Evolutionary conservation across 1,284 basidiomycete genomes (phyloP), one percentile per base, ranked within the genome.

Genomic region (Pterula multifida): DNA sequence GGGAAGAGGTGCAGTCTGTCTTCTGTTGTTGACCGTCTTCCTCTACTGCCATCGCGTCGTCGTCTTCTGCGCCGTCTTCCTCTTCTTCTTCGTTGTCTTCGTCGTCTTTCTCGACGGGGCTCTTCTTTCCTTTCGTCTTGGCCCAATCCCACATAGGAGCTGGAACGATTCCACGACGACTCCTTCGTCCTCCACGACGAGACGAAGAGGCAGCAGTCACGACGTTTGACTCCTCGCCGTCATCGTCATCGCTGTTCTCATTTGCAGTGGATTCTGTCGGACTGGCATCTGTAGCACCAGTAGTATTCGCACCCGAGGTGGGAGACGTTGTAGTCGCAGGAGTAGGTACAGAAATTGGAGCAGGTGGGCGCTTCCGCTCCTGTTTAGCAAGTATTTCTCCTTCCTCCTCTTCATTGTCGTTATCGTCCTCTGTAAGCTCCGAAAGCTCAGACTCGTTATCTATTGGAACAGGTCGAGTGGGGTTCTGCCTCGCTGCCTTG

Each of bases 71-170:
- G 28, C 28, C 56, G 36, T 57, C 56, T 51, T 60, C 57, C 45
- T 61, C 61, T 25, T 58, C 60, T 6, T 53, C 55, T 6, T 52
- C 61, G 13, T 63, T 57, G 4, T 57, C 39, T 15, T 65, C 64
- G 26, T 79, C 77, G 47, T 79, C 74, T 55, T 78, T 72, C 51
- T 75, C 69, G 42, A 65, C 64, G 53, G 61, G 65, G 36, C 65
- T 68, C 47, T 64, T 57, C 52, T 58, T 54, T 48, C 60, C 65
- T 64, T 76, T 78, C 48, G 64, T 61, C 50, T 75, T 77, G 24
- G 78, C 83, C 84, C 84, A 87, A 26, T 73, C 82, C 84, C 82
- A 87, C 81, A 85, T 86, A 50, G 76, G 76, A 25, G 78, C 77
- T 36, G 84, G 81, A 1, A 84, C 78, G 52, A 85, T 70, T 49